Evolutionary conservation across 257 asterid genomes (phyloP).

Genomic region (Nicotiana undulata): DNA sequence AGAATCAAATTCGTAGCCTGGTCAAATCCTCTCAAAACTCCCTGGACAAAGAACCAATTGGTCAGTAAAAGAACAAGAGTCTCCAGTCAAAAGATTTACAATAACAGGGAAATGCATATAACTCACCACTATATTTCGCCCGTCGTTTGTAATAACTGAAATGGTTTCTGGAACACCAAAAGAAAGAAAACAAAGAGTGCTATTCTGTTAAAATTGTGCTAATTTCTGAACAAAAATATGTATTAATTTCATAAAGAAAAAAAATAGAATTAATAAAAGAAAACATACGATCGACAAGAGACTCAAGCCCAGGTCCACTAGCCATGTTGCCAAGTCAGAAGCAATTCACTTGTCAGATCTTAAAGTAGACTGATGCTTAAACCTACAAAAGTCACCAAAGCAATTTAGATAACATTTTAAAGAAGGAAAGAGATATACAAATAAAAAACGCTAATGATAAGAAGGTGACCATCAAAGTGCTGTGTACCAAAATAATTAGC

Average conservation of each 20-base stretch:
- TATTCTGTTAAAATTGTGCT: not conserved
- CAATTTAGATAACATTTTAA: too few species aligned
- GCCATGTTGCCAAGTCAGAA: conserved; percentile 35
- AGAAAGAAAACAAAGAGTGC: conserved; percentile 2
- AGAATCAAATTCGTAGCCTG: conserved; percentile 96
- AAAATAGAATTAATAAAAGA: not conserved
- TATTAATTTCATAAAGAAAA: not conserved
- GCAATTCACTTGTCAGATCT: not conserved
- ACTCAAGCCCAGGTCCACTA: conserved; percentile 64
- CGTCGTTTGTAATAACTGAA: conserved; percentile 91
- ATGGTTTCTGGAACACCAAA: conserved; percentile 54
- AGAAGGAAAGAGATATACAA: too few species aligned
- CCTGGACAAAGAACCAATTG: conserved; percentile 37
- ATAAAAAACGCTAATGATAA: too few species aligned
- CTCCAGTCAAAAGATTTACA: not conserved
- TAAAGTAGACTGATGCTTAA: too few species aligned
- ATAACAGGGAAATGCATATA: not conserved
- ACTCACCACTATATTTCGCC: conserved; percentile 90
- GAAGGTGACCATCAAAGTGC: too few species aligned
- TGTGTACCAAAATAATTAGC: too few species aligned
- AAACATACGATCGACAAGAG: conserved; percentile 78
- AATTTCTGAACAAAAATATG: not conserved
- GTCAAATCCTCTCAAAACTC: conserved; percentile 86
- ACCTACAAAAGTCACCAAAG: too few species aligned
- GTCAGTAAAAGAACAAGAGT: not conserved